Conservation (phyloP, 768 basidiomycete genomes). For the Auriscalpium microsporum region DNA sequence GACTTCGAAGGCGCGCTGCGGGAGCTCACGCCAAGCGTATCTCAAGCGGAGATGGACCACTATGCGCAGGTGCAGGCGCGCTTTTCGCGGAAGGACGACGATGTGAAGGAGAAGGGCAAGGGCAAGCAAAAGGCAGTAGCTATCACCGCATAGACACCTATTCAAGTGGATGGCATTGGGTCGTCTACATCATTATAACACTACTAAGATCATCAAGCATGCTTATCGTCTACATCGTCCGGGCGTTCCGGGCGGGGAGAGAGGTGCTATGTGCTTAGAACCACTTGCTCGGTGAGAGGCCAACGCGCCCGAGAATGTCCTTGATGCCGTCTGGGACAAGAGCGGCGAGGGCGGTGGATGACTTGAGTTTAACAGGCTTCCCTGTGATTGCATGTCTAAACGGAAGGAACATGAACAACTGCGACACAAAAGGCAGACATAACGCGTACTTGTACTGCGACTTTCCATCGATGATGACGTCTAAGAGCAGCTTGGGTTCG, state of each 20-base stretch:
- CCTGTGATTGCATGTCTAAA: slow-evolving; percentile 41
- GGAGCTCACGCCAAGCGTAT: slow-evolving; percentile 75
- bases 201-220: neutral
- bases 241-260: no score
- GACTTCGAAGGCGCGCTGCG: slow-evolving; percentile 75
- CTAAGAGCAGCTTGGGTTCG: slow-evolving; percentile 45
- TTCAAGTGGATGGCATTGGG: neutral
- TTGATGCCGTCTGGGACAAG: slow-evolving; percentile 41
- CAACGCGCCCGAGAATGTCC: slow-evolving; percentile 47
- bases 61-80: slow-evolving; percentile 65
- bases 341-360: slow-evolving; percentile 37
- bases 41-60: slow-evolving; percentile 75
- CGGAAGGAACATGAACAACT: no score
- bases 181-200: neutral
- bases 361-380: slow-evolving; percentile 34
- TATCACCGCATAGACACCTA: neutral
- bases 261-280: slow-evolving; percentile 28
- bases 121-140: neutral
- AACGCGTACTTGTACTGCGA: slow-evolving; percentile 39
- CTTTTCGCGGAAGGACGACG: slow-evolving; percentile 43
- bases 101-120: slow-evolving; percentile 20
- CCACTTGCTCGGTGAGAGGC: slow-evolving; percentile 47
- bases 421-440: neutral
- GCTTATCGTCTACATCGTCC: no score
- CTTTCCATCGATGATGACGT: slow-evolving; percentile 54